phyloP scores from a whole-genome alignment of 768 basidiomycete genomes.

The Mycena sanguinolenta region DNA sequence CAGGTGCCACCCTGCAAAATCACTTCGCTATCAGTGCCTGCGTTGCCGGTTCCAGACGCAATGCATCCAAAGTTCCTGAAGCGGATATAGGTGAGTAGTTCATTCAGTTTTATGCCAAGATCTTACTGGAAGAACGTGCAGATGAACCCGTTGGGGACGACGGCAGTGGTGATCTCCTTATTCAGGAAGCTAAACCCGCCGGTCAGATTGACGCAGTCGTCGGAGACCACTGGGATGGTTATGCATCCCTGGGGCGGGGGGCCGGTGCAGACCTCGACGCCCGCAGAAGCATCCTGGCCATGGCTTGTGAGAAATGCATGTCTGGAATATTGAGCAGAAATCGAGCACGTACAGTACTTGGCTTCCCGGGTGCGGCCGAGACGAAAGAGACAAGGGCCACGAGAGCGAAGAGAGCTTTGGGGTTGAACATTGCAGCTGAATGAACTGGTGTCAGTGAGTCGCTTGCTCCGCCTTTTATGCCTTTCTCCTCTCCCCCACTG shows the following conservation, averaged over 20 bases:
- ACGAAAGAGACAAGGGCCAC: background rate
- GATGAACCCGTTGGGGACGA: conserved; percentile 3
- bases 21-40: background rate
- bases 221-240: background rate
- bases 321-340: background rate
- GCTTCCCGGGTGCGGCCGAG: background rate
- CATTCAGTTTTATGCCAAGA: background rate
- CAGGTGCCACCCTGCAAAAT: background rate
- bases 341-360: background rate
- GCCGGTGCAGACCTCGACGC: conserved; percentile 3
- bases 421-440: conserved; percentile 18
- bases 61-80: background rate
- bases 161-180: conserved; percentile 1
- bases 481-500: background rate
- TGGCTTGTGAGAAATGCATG: background rate
- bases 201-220: background rate
- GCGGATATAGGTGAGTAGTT: background rate
- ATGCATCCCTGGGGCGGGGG: background rate
- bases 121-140: conserved; percentile 17
- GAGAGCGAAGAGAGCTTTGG: conserved; percentile 14
- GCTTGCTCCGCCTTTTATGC: background rate
- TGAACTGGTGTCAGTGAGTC: background rate
- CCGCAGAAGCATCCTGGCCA: background rate
- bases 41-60: background rate
- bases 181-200: conserved; percentile 12